Base-by-base conservation (phyloP, 306 rosid genomes). In the Rosa persica region DNA sequence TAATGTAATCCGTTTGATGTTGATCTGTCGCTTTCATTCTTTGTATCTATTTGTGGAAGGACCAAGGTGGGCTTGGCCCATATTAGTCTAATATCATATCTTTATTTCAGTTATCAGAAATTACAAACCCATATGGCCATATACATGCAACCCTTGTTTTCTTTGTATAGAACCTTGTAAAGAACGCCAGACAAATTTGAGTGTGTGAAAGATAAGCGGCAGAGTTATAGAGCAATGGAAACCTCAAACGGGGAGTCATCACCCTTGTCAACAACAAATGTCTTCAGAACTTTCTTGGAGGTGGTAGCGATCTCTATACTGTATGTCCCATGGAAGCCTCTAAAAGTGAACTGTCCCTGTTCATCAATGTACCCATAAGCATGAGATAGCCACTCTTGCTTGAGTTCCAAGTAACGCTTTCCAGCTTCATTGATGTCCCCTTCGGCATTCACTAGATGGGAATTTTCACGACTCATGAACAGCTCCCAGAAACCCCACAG, bases 401-500 rank as follows among this genome's bases (percentile, higher is more conserved):
- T 91, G 60, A 96, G 90, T 72, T 75, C 77, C 72, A 93, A 74
- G 81, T 74, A 90, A 23, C 96, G 87, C 62, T 83, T 86, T 7
- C 97, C 98, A 30, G 99, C 97, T 86, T 89, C 91, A 7, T 96
- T 93, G 23, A 96, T 6, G 2, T 89, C 98, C 6, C 99, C 99
- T 83, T 95, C 98, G 25, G 98, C 94, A 76, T 90, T 76, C 78
- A 91, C 96, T 67, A 96, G 82, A 79, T 93, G 97, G 0, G 97
- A 81, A 69, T 90, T 84, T 12, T 88, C 83, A 61, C 99, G 55
- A 70, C 97, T 86, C 98, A 93, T 91, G 62, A 93, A 91, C 78
- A 96, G 67, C 81, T 96, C 96, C 99, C 99, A 91, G 54, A 91
- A 96, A 69, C 98, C 99, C 98, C 98, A 91, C 5, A 96, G 75